These are phyloP conservation scores for Leccinum barrowsii DNA, from an alignment of 768 basidiomycete species.

Conservation along the genomic window DNA sequence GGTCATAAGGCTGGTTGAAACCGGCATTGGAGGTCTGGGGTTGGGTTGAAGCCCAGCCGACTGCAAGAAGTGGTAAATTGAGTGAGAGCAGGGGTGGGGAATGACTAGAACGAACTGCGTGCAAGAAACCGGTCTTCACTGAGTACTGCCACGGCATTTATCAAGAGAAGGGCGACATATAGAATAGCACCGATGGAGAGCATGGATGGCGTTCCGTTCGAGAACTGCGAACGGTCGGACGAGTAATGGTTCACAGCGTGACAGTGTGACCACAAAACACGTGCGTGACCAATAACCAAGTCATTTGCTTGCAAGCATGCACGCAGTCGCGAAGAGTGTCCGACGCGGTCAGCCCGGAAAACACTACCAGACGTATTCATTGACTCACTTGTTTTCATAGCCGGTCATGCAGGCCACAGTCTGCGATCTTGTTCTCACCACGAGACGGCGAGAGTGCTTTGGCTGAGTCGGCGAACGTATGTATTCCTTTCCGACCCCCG, in stretches of 20 bases:
- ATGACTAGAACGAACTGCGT: conserved; percentile 56
- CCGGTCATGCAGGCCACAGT: conserved; percentile 3
- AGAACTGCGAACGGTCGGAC: not conserved
- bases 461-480: conserved; percentile 45
- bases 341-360: conserved; percentile 22
- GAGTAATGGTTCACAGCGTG: not conserved
- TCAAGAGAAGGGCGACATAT: conserved; percentile 82
- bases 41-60: conserved; percentile 83
- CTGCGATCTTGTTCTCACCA: conserved; percentile 8
- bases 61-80: conserved; percentile 39
- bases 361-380: not conserved
- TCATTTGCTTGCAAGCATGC: conserved; percentile 25
- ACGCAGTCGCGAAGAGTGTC: conserved; percentile 21
- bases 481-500: conserved; percentile 14
- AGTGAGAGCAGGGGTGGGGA: conserved; percentile 9
- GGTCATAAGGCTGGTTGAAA: conserved; percentile 69
- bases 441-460: conserved; percentile 25
- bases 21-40: conserved; percentile 51
- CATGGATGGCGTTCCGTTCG: conserved; percentile 34
- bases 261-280: not conserved
- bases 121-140: conserved; percentile 97
- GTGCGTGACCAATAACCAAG: conserved; percentile 23
- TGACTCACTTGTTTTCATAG: conserved; percentile 12
- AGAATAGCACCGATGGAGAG: conserved; percentile 68
- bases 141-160: conserved; percentile 93